Evolutionary conservation across 202 grass and related monocot species (phyloP).

Genomic region (Panicum virgatum): DNA sequence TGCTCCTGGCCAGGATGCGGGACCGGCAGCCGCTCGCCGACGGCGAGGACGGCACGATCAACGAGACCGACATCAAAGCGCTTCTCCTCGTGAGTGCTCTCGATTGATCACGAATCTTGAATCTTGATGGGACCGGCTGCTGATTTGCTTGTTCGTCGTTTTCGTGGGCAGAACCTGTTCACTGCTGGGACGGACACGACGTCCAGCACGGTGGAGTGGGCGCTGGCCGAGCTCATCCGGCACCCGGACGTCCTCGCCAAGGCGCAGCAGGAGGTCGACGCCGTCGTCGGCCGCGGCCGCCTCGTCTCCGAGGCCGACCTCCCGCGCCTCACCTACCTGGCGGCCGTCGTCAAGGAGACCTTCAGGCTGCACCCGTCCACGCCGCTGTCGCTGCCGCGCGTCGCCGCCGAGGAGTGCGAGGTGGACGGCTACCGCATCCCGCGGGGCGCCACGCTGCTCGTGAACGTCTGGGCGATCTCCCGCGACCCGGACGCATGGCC

Average conservation of each 20-base stretch:
- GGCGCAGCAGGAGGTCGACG: background rate
- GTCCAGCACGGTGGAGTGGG: background rate
- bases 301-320: background rate
- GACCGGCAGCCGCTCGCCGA: background rate
- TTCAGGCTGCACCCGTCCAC: background rate
- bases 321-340: background rate
- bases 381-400: constrained; percentile 4
- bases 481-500: background rate
- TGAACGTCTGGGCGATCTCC: background rate
- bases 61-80: background rate
- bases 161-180: background rate
- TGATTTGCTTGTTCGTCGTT: too few species aligned
- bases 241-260: background rate
- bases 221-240: background rate
- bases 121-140: too few species aligned
- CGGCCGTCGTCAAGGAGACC: background rate
- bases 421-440: background rate
- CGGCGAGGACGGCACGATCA: background rate
- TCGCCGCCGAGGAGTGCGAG: background rate
- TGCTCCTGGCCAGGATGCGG: background rate
- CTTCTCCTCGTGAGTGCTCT: background rate
- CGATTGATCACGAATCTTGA: too few species aligned
- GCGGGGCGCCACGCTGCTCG: background rate
- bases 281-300: background rate
- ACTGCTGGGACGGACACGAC: background rate